Evolutionary conservation across 371 early-diverging fungal species (phyloP).

Genomic region (Mortierella sp.): DNA sequence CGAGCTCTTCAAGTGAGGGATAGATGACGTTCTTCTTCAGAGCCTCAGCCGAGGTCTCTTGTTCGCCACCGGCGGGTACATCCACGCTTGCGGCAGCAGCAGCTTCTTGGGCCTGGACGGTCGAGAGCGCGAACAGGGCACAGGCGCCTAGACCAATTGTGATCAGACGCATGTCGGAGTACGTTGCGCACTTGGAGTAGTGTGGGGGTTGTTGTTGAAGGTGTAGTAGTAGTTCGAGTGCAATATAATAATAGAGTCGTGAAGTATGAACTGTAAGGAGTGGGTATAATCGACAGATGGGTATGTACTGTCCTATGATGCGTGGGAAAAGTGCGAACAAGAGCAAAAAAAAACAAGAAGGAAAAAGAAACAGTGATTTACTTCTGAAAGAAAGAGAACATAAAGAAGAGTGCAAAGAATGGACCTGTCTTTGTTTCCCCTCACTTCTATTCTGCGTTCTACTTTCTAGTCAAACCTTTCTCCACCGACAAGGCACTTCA

Average conservation of each 20-base stretch:
- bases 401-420: neutral
- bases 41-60: constrained; percentile 13
- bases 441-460: neutral
- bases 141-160: constrained; percentile 29
- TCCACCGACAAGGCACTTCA: no score
- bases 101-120: constrained; percentile 22
- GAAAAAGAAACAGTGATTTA: neutral
- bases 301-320: neutral
- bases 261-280: neutral
- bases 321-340: neutral
- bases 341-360: neutral
- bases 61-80: neutral
- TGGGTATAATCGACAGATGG: neutral
- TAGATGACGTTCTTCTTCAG: constrained; percentile 27
- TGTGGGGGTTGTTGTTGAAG: neutral
- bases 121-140: constrained; percentile 30
- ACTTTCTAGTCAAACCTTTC: neutral
- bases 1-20: constrained; percentile 31
- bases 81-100: neutral
- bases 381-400: neutral
- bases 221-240: no score
- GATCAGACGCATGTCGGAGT: constrained; percentile 44
- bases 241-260: neutral
- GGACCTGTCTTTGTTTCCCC: neutral
- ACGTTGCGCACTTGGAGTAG: no score